phyloP scores from a whole-genome alignment of 768 basidiomycete species.

The Mycena vitilis region DNA sequence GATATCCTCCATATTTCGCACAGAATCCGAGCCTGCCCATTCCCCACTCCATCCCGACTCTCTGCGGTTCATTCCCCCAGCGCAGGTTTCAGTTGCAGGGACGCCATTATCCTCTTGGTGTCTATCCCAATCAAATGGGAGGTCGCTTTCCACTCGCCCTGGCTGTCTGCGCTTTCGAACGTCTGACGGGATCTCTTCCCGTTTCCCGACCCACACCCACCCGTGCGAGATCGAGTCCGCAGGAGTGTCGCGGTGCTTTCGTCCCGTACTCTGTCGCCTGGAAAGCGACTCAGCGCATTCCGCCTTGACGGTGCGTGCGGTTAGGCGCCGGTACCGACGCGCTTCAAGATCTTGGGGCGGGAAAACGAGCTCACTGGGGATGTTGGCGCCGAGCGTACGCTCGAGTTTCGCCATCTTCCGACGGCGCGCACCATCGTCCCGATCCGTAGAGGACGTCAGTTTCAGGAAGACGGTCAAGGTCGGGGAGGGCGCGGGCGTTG shows the following conservation, averaged over 20 bases:
- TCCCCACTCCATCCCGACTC: constrained; percentile 27
- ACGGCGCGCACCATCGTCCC: constrained; percentile 16
- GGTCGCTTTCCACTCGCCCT: background rate
- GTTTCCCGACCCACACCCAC: constrained; percentile 30
- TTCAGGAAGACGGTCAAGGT: constrained; percentile 24
- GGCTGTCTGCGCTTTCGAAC: constrained; percentile 1
- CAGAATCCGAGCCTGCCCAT: constrained; percentile 11
- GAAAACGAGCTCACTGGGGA: constrained; percentile 27
- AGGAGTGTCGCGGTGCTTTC: background rate
- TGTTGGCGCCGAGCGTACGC: constrained; percentile 26
- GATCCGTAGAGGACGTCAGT: background rate
- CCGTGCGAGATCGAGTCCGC: constrained; percentile 24
- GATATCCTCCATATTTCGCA: constrained; percentile 22
- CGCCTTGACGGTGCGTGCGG: background rate
- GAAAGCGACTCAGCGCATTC: background rate
- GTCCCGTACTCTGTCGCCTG: background rate
- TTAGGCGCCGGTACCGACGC: constrained; percentile 2
- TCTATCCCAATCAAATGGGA: constrained; percentile 10
- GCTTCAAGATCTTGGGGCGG: constrained; percentile 7
- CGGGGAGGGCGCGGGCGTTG: constrained; percentile 12
- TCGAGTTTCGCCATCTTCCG: constrained; percentile 28
- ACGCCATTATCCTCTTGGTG: background rate
- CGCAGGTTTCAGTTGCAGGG: too few relatives aligned
- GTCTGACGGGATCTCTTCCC: constrained; percentile 13
- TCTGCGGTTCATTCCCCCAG: constrained; percentile 4